Evolutionary conservation across 768 basidiomycete genomes (phyloP), one percentile per base, ranked within the genome.

Genomic region (Macrolepiota fuliginosa): DNA sequence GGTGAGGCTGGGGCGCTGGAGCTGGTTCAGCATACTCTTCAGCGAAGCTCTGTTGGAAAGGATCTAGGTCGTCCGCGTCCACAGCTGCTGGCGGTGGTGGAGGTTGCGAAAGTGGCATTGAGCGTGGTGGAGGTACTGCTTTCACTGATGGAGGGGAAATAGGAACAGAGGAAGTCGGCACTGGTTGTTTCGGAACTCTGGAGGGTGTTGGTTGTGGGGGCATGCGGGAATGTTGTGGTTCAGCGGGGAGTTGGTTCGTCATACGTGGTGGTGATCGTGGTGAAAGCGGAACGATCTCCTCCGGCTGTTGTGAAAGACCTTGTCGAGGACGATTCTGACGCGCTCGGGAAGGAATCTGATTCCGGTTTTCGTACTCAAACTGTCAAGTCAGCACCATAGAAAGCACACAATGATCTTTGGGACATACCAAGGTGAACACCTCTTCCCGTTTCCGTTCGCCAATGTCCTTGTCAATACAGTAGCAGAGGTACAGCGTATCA

Each of bases 381-480:
- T 77, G 42, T 24, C 35, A 10, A 52, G 47, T n/a, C 29, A 25
- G 63, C 37, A 60, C 54, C 45, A 17, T 29, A 12, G n/a, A 58
- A 46, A 45, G 40, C 10, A 27, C 19, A 47, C 45, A 61, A 15
- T 11, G 32, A 17, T 9, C 22, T 3, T 17, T 9, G 54, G 52
- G 37, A 72, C 79, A 54, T 65, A 80, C 71, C 35, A 74, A 72
- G 36, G 72, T 67, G 54, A 78, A 77, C 11, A 82, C 79, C 60
- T 81, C 79, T 61, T 77, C 77, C 42, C 76, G 70, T 57, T 72
- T 71, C 52, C 72, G 69, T 45, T 76, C 73, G 10, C 79, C 79
- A 17, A 71, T 65, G 47, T 78, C 79, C 64, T 80, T 81, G 65
- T 81, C 81, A 36, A 82, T 80, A 64, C 80, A 82, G 58, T 82